A percentile compares a stretch with the other conserved stretches of the same genome.
Evolutionary conservation across 1,139 yeast genomes (phyloP).

Genomic region (Hyphopichia pseudoburtonii): DNA sequence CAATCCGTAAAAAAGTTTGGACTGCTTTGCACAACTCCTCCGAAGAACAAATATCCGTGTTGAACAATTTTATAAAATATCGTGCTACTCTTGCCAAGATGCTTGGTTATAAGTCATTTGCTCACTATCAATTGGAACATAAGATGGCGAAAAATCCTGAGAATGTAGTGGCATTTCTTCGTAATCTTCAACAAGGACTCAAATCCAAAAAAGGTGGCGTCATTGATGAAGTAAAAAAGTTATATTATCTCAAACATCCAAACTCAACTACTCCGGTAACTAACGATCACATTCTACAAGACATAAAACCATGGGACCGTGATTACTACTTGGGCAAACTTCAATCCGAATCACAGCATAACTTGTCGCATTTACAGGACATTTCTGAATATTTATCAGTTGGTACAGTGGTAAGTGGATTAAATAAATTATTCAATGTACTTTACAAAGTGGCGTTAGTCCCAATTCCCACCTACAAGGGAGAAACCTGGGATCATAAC

Average conservation of each 20-base stretch:
- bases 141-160: conserved; percentile 88
- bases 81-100: conserved; percentile 73
- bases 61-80: conserved; percentile 60
- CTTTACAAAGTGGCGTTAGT: conserved; percentile 77
- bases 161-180: conserved; percentile 69
- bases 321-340: conserved; percentile 53
- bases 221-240: conserved; percentile 51
- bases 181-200: conserved; percentile 49
- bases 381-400: conserved; percentile 71
- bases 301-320: conserved; percentile 87
- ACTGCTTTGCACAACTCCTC: conserved; percentile 63
- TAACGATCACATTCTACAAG: conserved; percentile 41
- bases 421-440: conserved; percentile 64
- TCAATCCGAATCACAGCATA: conserved; percentile 12
- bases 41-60: conserved; percentile 55
- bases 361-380: conserved; percentile 22
- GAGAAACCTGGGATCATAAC: conserved; percentile 84
- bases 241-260: conserved; percentile 29
- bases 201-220: conserved; percentile 49
- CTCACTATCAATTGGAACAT: conserved; percentile 80
- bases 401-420: conserved; percentile 84
- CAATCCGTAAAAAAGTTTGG: conserved; percentile 72
- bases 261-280: conserved; percentile 18
- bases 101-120: conserved; percentile 70
- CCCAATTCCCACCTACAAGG: conserved; percentile 62